phyloP scores from a whole-genome alignment of 23 red algal species.

The Agarophyton chilense region DNA sequence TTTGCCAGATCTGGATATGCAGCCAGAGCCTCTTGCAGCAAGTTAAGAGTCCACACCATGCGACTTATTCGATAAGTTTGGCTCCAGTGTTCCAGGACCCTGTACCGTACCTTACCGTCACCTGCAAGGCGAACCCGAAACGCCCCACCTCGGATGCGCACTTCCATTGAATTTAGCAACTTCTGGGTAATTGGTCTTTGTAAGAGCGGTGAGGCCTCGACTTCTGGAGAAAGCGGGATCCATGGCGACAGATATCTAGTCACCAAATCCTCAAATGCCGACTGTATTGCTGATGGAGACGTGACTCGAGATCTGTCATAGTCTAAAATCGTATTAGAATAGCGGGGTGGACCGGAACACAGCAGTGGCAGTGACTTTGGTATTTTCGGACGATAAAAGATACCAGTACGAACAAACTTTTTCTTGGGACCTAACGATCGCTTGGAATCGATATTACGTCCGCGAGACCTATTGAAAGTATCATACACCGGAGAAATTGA shows the following conservation, averaged over 20 bases:
- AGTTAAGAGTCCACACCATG: slow-evolving; percentile 71
- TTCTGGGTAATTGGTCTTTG: slow-evolving; percentile 37
- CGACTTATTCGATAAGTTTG: slow-evolving; percentile 81
- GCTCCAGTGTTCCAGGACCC: slow-evolving; percentile 72
- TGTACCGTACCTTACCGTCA: slow-evolving; percentile 59
- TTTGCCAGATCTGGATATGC: slow-evolving; percentile 48
- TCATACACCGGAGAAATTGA: not conserved
- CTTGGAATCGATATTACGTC: not conserved
- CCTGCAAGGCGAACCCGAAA: slow-evolving; percentile 69
- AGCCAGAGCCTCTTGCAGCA: slow-evolving; percentile 46
- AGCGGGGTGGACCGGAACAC: slow-evolving; percentile 33
- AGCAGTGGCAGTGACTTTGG: slow-evolving; percentile 15
- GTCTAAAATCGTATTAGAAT: slow-evolving; percentile 15
- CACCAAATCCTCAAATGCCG: slow-evolving; percentile 47
- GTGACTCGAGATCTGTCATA: not conserved
- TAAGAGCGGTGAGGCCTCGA: not conserved
- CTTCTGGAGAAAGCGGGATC: slow-evolving; percentile 19
- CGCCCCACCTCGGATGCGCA: slow-evolving; percentile 59
- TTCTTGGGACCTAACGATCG: not conserved
- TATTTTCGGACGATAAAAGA: slow-evolving; percentile 9
- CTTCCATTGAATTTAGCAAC: slow-evolving; percentile 68
- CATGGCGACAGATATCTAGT: slow-evolving; percentile 72
- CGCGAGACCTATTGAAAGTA: not conserved
- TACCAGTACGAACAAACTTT: not conserved
- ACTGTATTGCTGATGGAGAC: slow-evolving; percentile 3